Evolutionary conservation across 1,284 basidiomycete genomes (phyloP).

Genomic region (Moniliella sp.): DNA sequence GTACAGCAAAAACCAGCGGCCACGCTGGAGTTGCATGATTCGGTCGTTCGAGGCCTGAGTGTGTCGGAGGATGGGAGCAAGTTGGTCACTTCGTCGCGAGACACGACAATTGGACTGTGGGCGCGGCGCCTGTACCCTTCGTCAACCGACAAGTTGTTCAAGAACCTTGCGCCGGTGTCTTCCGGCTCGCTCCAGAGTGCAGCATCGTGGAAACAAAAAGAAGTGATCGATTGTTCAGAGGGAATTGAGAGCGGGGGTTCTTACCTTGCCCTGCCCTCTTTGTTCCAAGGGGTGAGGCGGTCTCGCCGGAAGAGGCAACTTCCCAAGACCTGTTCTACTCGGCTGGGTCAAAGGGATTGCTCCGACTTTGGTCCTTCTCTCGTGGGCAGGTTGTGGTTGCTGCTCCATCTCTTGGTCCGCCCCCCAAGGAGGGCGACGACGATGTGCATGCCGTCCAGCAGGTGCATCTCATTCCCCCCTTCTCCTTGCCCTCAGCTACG

Average conservation of each 20-base stretch:
- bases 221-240: too few species aligned
- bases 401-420: conserved; percentile 2
- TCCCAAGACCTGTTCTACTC: conserved; percentile 13
- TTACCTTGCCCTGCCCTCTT: conserved; percentile 83
- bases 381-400: conserved; percentile 5
- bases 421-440: conserved; percentile 1
- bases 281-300: conserved; percentile 35
- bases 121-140: conserved; percentile 38
- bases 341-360: conserved; percentile 13
- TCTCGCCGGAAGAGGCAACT: not conserved
- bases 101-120: conserved; percentile 22
- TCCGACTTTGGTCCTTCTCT: conserved; percentile 17
- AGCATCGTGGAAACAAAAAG: too few species aligned
- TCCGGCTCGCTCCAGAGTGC: too few species aligned
- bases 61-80: conserved; percentile 13
- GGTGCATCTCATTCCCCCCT: too few species aligned
- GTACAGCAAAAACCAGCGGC: conserved; percentile 30
- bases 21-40: conserved; percentile 17
- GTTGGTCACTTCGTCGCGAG: conserved; percentile 16
- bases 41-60: conserved; percentile 23
- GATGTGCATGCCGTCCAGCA: conserved; percentile 8
- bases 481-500: too few species aligned
- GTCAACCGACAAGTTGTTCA: conserved; percentile 43
- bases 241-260: too few species aligned
- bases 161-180: too few species aligned